These are phyloP conservation scores for Parmelia sp. DNA, from an alignment of 495 filamentous ascomycete species.

Conservation along the genomic window DNA sequence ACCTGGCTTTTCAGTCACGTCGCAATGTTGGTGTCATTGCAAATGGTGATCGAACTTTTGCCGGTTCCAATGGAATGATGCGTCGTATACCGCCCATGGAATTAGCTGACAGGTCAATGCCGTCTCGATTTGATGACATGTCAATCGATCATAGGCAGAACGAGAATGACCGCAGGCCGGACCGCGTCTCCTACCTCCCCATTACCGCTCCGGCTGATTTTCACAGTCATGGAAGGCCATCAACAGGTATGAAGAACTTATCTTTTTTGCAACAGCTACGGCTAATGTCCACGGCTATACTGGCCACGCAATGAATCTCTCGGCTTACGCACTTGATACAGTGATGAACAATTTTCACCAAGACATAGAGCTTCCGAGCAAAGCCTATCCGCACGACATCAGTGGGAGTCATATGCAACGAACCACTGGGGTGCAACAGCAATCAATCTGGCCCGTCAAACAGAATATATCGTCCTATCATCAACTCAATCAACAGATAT, in stretches of 20 bases:
- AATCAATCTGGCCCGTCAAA: neutral
- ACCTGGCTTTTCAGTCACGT: constrained; percentile 4
- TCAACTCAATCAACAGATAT: neutral
- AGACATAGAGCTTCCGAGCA: neutral
- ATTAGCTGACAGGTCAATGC: constrained; percentile 2
- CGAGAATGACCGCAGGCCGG: neutral
- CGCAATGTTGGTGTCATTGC: constrained; percentile 8
- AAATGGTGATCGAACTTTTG: neutral
- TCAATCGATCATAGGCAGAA: neutral
- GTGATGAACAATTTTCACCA: neutral
- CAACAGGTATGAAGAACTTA: neutral
- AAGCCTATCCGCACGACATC: neutral
- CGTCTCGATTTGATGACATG: neutral
- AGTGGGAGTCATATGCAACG: neutral
- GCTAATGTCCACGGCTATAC: neutral
- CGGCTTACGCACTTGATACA: neutral
- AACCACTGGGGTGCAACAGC: neutral
- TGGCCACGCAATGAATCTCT: neutral
- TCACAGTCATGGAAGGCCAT: neutral
- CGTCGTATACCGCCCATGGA: neutral
- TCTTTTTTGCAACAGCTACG: neutral
- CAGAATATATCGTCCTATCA: neutral
- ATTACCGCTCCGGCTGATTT: neutral
- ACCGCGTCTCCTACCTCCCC: neutral
- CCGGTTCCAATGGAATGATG: neutral